phyloP scores from a whole-genome alignment of 2,329 filamentous ascomycete species.

The Ambrosiella cleistominuta region DNA sequence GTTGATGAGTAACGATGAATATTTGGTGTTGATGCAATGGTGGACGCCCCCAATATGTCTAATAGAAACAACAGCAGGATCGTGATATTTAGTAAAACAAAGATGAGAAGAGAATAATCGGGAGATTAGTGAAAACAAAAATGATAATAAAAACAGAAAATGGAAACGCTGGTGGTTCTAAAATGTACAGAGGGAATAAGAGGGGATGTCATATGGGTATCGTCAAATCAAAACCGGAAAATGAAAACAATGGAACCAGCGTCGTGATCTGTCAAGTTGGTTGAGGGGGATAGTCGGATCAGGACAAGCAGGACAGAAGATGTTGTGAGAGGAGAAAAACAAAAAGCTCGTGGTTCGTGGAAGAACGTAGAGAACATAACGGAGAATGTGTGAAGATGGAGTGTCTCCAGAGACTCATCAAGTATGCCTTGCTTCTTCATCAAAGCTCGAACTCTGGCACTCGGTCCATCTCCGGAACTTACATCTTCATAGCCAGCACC shows the following conservation, averaged over 20 bases:
- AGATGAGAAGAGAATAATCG: not conserved
- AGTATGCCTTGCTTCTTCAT: not conserved
- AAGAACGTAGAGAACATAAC: not conserved
- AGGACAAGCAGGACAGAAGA: not conserved
- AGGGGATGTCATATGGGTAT: not conserved
- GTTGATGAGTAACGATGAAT: not conserved
- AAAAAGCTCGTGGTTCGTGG: not conserved
- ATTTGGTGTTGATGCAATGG: not conserved
- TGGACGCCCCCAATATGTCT: not conserved
- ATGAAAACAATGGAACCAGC: not conserved
- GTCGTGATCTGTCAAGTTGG: not conserved
- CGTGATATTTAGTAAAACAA: not conserved
- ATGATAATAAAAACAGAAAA: not conserved
- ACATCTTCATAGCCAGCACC: not conserved
- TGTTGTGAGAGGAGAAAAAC: not conserved
- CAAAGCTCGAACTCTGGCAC: not conserved
- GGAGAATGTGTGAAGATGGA: not conserved
- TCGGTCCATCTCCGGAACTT: not conserved
- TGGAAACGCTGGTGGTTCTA: constrained; percentile 1
- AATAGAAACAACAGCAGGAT: constrained; percentile 2
- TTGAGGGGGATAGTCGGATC: not conserved
- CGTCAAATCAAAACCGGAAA: constrained; percentile 2
- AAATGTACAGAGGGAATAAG: not conserved
- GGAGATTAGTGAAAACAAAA: not conserved
- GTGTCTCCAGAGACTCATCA: not conserved